A percentile compares a stretch with the other conserved stretches of the same genome.
These are phyloP conservation scores for Phytophthora idaei DNA, from an alignment of 352 stramenopile species.

Conservation along the genomic window DNA sequence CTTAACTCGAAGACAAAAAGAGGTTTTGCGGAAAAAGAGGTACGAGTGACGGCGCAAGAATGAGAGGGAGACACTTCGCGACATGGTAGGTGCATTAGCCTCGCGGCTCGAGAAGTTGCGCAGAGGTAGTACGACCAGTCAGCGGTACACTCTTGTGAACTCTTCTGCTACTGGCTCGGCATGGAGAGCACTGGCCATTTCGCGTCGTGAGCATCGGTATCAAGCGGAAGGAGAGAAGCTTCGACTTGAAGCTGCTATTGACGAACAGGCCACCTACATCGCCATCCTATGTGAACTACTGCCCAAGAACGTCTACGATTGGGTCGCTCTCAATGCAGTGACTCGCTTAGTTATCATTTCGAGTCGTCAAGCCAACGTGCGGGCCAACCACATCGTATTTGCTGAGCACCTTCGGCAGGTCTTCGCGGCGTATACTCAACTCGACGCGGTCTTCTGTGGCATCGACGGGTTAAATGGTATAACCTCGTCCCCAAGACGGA, in stretches of 20 bases:
- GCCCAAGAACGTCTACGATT: not conserved
- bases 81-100: not conserved
- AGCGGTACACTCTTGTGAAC: not conserved
- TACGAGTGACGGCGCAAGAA: conserved; percentile 5
- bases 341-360: conserved; percentile 1
- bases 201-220: not conserved
- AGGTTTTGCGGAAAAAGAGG: conserved; percentile 8
- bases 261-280: conserved; percentile 10
- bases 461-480: conserved; percentile 3
- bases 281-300: conserved; percentile 1
- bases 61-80: not conserved
- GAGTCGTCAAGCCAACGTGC: conserved; percentile 5
- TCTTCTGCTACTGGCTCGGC: not conserved
- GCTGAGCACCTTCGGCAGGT: conserved; percentile 20
- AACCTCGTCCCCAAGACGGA: not conserved
- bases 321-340: not conserved
- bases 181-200: conserved; percentile 9
- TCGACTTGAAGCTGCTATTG: conserved; percentile 4
- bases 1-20: conserved; percentile 3
- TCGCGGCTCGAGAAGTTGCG: conserved; percentile 2
- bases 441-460: conserved; percentile 11
- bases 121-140: not conserved
- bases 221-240: conserved; percentile 2
- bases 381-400: conserved; percentile 13
- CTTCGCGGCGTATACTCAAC: conserved; percentile 8